Evolutionary conservation across 768 basidiomycete species (phyloP), one percentile per base, ranked within the genome.

Genomic region (Russula sp.): DNA sequence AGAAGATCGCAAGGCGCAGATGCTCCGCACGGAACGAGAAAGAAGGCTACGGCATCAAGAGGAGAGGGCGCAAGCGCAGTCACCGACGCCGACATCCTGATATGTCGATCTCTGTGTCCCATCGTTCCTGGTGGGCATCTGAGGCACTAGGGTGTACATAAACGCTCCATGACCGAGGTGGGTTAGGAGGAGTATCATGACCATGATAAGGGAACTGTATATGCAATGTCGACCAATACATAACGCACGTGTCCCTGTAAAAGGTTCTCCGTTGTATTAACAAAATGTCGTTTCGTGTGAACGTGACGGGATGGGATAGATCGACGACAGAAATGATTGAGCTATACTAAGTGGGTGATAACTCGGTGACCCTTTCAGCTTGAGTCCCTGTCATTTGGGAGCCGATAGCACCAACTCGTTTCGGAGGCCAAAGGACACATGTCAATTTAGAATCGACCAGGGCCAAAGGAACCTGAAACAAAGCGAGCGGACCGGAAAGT

Each of bases 1-100:
- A 69, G 91, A 94, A 52, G 91, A 94, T 70, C 81, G 91, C 55
- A 86, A 78, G 69, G 73, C 76, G 1, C 86, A 84, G 69, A 71
- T 74, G 68, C 57, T 80, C 62, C 73, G 73, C 8, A 84, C 90
- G 62, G 76, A 86, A 68, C 77, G 83, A 66, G 89, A 92, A 65
- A 80, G 74, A 70, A 76, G 4, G 18, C 42, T 50, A 8, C 58
- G 58, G 13, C 22, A 31, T 35, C 54, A 60, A 44, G 54, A 50
- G 22, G 53, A 49, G 9, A 51, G 1, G n/a, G 16, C 27, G 3
- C 13, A 27, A 37, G 32, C 52, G 22, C 32, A 44, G 22, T 35
- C 22, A 13, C 58, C 59, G 40, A 20, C 48, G 40, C 2, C 48
- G 6, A 48, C 22, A 7, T 4, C 45, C 13, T 53, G 34, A 48